Base-by-base conservation (phyloP, 805 yeast genomes). In the Yarrowia sp. region DNA sequence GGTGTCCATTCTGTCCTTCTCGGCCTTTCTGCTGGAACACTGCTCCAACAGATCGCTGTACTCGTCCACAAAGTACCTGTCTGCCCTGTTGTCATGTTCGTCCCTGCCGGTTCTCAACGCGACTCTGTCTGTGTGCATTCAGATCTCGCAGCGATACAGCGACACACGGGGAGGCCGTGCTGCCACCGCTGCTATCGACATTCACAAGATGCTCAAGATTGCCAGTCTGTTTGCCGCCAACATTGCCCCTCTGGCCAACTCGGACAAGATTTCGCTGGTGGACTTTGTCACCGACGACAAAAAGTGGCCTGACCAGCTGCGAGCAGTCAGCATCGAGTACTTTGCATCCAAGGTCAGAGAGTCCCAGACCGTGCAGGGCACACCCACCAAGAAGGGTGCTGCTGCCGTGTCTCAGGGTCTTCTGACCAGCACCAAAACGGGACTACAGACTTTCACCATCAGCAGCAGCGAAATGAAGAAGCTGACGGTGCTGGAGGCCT, bases 11-110 rank as follows among this genome's bases (percentile, higher is more conserved):
- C 78, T 91, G 60, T 79, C 83, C 8, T 91, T 90, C 73, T 83
- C 94, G 0, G 80, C 83, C 40, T 76, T 85, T 63, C 77, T 93
- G 39, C 78, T 93, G 53, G 90, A 88, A 47, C 86, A 89, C 72
- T 88, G 95, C 66, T 81, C 86, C 36, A 87, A 88, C 72, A 82
- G 91, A 70, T 83, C 84, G 63, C 81, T 90, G 30, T 92, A 90
- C 75, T 80, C 87, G n/a, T 87, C 92, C 20, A 78, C 85, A 19
- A 88, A 87, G 61, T 80, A 87, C 43, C 81, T 92, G 67, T 85
- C 82, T 69, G 79, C 80, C 50, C 77, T 92, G 70, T 74, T 91
- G 55, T 83, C 83, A 67, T 82, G 88, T 15, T 86, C 87, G 15
- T 85, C 89, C 9, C 77, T 89, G 38, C 81, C 82, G 24, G 84